Percentiles rank a stretch among this genome's conserved stretches.
Evolutionary conservation across 2,329 filamentous ascomycete genomes (phyloP).

Genomic region (Clathrospora elynae): DNA sequence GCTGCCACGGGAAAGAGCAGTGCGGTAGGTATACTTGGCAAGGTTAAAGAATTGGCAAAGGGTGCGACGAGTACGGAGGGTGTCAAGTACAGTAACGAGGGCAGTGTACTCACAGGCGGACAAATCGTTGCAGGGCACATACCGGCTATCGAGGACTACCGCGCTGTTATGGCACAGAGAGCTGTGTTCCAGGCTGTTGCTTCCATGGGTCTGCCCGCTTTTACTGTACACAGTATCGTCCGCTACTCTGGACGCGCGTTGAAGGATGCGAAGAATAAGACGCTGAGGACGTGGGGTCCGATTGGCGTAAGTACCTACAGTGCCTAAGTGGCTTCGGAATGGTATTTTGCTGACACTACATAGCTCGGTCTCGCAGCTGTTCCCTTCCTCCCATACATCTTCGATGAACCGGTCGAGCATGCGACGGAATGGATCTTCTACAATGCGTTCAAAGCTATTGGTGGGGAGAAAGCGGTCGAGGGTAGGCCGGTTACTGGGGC

Average conservation of each 20-base stretch:
- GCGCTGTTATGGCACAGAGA: conserved; percentile 87
- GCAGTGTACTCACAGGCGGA: conserved; percentile 28
- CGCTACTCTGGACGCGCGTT: conserved; percentile 85
- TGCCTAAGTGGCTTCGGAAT: neutral
- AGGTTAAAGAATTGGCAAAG: conserved; percentile 33
- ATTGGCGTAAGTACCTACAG: conserved; percentile 78
- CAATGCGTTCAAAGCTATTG: conserved; percentile 74
- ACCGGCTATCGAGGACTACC: conserved; percentile 83
- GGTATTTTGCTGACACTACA: conserved; percentile 5
- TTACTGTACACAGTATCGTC: conserved; percentile 93
- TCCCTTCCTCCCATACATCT: conserved; percentile 80
- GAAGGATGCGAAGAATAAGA: conserved; percentile 78
- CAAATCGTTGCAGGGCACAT: conserved; percentile 53
- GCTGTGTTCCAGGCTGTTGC: conserved; percentile 89
- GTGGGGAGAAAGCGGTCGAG: conserved; percentile 64
- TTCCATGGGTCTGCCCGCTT: conserved; percentile 90
- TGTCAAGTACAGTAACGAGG: conserved; percentile 27
- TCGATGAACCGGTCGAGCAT: conserved; percentile 90
- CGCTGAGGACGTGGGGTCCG: conserved; percentile 81
- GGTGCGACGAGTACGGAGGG: conserved; percentile 27
- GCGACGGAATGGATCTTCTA: conserved; percentile 91
- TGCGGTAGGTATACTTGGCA: conserved; percentile 18
- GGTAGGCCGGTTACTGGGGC: conserved; percentile 47
- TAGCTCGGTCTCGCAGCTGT: conserved; percentile 68
- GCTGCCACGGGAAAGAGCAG: conserved; percentile 39